These are phyloP conservation scores for Cymbidium sinense DNA, from an alignment of 106 monocot species.

Conservation along the genomic window DNA sequence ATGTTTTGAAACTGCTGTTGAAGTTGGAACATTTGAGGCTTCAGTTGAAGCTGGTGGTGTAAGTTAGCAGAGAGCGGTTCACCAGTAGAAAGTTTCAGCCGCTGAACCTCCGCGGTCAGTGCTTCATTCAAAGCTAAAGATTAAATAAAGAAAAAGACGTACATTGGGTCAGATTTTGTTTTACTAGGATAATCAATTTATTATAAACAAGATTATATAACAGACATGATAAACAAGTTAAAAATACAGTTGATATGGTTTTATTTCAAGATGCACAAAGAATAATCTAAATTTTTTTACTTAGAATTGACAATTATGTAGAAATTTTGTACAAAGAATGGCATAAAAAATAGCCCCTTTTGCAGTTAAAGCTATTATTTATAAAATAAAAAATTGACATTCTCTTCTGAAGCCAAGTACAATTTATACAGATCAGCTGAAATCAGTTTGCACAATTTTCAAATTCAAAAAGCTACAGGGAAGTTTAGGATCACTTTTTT, in stretches of 20 bases:
- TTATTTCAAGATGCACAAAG: not conserved
- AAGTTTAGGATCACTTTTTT: too few relatives aligned
- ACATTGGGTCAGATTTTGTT: not conserved
- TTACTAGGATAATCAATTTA: not conserved
- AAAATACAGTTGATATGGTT: too few relatives aligned
- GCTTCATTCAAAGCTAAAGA: slow-evolving; percentile 68
- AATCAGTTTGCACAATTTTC: too few relatives aligned
- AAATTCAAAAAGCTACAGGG: too few relatives aligned
- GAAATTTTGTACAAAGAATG: too few relatives aligned
- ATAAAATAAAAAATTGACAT: too few relatives aligned
- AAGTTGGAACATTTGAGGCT: slow-evolving; percentile 41
- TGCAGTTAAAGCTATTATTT: too few relatives aligned
- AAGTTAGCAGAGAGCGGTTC: slow-evolving; percentile 45
- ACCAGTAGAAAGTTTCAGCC: slow-evolving; percentile 60
- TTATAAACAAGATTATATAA: not conserved
- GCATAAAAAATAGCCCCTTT: too few relatives aligned
- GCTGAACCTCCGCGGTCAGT: slow-evolving; percentile 64
- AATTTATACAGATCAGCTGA: too few relatives aligned
- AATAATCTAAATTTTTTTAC: too few relatives aligned
- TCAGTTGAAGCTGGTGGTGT: slow-evolving; percentile 52
- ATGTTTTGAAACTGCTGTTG: slow-evolving; percentile 17
- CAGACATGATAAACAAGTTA: not conserved
- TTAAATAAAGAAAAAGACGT: slow-evolving; percentile 15
- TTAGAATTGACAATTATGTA: too few relatives aligned
- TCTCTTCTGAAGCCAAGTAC: too few relatives aligned